Evolutionary conservation across 495 filamentous ascomycete species (phyloP).

Genomic region (Corynascus novoguineensis): DNA sequence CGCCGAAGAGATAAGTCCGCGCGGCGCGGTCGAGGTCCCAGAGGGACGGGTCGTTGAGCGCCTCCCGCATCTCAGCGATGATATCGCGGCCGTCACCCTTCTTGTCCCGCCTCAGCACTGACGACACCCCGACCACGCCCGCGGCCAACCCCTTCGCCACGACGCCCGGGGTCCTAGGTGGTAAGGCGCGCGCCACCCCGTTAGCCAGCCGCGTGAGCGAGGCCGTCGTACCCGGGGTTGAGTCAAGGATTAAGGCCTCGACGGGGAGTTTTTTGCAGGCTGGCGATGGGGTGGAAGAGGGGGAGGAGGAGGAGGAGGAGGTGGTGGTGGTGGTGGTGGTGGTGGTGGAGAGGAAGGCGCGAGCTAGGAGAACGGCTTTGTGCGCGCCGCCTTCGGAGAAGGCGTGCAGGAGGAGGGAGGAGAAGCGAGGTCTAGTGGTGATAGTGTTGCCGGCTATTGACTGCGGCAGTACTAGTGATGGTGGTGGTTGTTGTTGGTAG

Average conservation of each 20-base stretch:
- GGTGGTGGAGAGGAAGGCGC: conserved; percentile 18
- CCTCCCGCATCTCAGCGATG: conserved; percentile 17
- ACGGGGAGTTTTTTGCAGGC: conserved; percentile 24
- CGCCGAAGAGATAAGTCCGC: conserved; percentile 34
- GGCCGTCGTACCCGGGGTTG: conserved; percentile 27
- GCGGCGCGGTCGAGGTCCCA: conserved; percentile 18
- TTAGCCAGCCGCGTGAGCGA: not conserved
- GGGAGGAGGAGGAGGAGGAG: not conserved
- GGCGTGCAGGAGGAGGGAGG: conserved; percentile 35
- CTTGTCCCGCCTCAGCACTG: not conserved
- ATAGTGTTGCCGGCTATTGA: not conserved
- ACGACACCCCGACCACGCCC: not conserved
- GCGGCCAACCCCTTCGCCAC: not conserved
- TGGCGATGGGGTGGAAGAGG: not conserved
- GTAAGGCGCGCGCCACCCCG: not conserved
- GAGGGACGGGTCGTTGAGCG: conserved; percentile 23
- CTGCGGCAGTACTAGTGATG: not conserved
- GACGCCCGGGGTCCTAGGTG: not conserved
- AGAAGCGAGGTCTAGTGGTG: not conserved
- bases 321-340: not conserved
- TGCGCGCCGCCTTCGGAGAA: conserved; percentile 44
- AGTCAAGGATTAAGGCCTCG: conserved; percentile 33
- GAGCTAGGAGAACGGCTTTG: conserved; percentile 29
- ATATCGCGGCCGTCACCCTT: not conserved
- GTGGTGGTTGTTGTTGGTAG: not conserved